phyloP scores from a whole-genome alignment of 139 green algal species.

The Coccomyxa sp. region DNA sequence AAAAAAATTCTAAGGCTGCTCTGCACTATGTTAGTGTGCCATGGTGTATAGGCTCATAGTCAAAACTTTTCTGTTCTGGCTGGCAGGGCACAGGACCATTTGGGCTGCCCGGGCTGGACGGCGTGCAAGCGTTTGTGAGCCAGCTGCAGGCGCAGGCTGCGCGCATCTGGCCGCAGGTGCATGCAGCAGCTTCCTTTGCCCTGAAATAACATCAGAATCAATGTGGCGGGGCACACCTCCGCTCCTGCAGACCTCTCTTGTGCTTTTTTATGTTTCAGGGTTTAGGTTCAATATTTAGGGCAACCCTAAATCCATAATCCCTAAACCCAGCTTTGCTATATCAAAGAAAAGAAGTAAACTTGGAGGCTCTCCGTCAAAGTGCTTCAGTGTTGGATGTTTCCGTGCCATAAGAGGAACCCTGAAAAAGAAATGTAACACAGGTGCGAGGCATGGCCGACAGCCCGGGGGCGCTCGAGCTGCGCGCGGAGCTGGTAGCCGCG shows the following conservation, averaged over 20 bases:
- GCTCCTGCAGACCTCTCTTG: background rate
- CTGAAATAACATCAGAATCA: background rate
- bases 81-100: background rate
- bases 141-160: background rate
- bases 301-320: too few relatives aligned
- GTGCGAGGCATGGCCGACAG: conserved; percentile 42
- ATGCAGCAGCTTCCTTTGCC: background rate
- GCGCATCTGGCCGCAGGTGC: background rate
- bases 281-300: too few relatives aligned
- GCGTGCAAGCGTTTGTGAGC: background rate
- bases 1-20: background rate
- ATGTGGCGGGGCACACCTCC: too few relatives aligned
- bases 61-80: background rate
- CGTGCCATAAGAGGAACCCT: background rate
- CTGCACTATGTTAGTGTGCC: background rate
- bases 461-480: conserved; percentile 57
- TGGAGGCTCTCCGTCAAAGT: too few relatives aligned
- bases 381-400: background rate
- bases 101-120: background rate
- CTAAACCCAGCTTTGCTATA: too few relatives aligned
- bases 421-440: conserved; percentile 4
- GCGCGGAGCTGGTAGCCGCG: conserved; percentile 44
- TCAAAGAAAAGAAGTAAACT: too few relatives aligned
- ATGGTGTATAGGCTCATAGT: background rate
- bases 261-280: too few relatives aligned